Base-by-base conservation (phyloP, 306 rosid genomes). In the Vigna hirtella region DNA sequence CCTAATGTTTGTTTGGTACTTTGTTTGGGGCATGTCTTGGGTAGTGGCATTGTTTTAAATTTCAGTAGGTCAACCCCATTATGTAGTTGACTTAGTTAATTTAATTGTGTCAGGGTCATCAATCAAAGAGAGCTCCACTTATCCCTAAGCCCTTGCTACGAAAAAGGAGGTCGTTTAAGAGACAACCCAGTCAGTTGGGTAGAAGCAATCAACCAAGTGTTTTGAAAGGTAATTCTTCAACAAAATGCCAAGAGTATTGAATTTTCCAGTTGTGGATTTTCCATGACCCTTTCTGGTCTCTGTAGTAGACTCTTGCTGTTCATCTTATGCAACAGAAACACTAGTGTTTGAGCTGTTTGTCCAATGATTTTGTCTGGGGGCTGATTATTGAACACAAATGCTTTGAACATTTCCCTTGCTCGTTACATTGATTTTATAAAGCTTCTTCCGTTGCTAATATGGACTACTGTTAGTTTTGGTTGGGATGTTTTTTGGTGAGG, bases 91-190 rank as follows among this genome's bases (percentile, higher is more conserved):
- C 49, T 5, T 66, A 82, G 81, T 78, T 79, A 32, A 38, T 68
- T 50, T 61, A 26, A 34, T 49, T 73, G 18, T 70, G 48, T 45
- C 88, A 94, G 98, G 87, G 69, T 65, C 65, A 89, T 83, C 93
- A 82, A 57, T 32, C 78, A 16, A 94, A 89, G 89, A 89, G 85
- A 84, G 81, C 91, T 53, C 80, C 90, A 32, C 75, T 87, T 57
- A 66, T 89, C 50, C 89, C 93, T 4, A 91, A 84, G 78, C 91
- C 89, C 74, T 72, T 85, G 38, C 64, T 89, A 49, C 90, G 93
- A 64, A 91, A 87, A 84, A 89, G 79, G 79, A 85, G 98, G 89
- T 86, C 98, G 9, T 59, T 88, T 49, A 94, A 92, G 81, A 81
- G 94, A 66, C 92, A 86, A 75, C 88, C 96, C 0, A 89, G 96